Base-by-base conservation (phyloP, 2,329 filamentous ascomycete species). In the Colletotrichum graminicola region DNA sequence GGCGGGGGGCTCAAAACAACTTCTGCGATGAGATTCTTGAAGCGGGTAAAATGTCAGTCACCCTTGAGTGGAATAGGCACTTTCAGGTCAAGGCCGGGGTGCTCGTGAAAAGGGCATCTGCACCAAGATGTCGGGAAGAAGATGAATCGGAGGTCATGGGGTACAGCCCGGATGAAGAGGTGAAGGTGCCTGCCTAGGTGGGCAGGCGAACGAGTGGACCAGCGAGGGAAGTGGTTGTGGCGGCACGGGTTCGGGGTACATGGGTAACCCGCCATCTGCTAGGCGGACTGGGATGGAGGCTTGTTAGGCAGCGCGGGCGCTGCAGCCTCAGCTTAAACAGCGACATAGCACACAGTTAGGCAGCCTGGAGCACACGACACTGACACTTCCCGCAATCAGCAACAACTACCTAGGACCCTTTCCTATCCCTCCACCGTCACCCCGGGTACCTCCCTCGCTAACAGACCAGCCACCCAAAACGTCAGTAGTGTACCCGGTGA, bases 101-200 rank as follows among this genome's bases (percentile, higher is more conserved):
- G 69, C 70, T 71, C 66, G 70, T 72, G 70, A 72, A 66, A 71
- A 65, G 66, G 61, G 70, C 70, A 66, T 71, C 67, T 34, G 67
- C 60, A 66, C 55, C 61, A 26, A 60, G 56, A 29, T 62, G 55
- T 66, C 41, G 47, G 66, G 62, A 39, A 32, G 56, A 52, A 71
- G 67, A 71, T 72, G 62, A 62, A 66, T 69, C 61, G 54, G 7
- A 39, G 70, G 70, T 72, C 70, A 72, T 72, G 70, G 61, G 70
- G 69, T 70, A 49, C 66, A 29, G 55, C 55, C 36, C 55, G 36
- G 51, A 57, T 57, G 52, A 39, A 70, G 41, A 62, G 68, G 61
- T 57, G 61, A 59, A 72, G 67, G 65, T 63, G 55, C 59, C 65
- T 63, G 55, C 59, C 65, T 51, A 47, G 52, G 67, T 47, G 49